Evolutionary conservation across 441 rosid genomes (phyloP).

Genomic region (Capsella rubella): DNA sequence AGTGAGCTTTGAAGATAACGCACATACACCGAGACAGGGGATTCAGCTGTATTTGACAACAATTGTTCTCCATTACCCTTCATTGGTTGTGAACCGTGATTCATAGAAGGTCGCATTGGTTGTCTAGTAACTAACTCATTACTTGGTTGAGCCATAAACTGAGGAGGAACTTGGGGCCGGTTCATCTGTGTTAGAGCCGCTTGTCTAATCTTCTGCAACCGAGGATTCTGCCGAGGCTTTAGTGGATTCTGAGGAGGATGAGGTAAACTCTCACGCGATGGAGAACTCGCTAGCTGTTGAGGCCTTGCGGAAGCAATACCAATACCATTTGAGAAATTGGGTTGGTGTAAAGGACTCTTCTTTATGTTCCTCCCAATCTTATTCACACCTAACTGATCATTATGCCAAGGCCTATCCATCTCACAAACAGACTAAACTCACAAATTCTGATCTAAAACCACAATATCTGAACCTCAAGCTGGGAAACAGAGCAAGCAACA

Average conservation of each 20-base stretch:
- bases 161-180: constrained; percentile 45
- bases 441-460: constrained; percentile 8
- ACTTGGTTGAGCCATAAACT: not conserved
- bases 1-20: constrained; percentile 51
- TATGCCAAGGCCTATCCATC: constrained; percentile 71
- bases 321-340: constrained; percentile 50
- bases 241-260: constrained; percentile 43
- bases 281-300: not conserved
- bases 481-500: constrained; percentile 1
- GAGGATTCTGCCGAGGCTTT: constrained; percentile 59
- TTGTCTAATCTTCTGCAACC: constrained; percentile 65
- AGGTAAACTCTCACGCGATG: constrained; percentile 60
- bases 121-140: not conserved
- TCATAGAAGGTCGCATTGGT: constrained; percentile 12
- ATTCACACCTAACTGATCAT: constrained; percentile 76
- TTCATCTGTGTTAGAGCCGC: constrained; percentile 60
- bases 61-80: constrained; percentile 46
- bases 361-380: constrained; percentile 74
- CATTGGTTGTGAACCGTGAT: constrained; percentile 1
- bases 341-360: constrained; percentile 77
- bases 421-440: not conserved
- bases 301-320: constrained; percentile 38
- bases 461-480: not conserved
- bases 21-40: constrained; percentile 70
- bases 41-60: constrained; percentile 57